phyloP scores from a whole-genome alignment of 23 red algal species.

The Cyanidiococcus yangmingshanensis region DNA sequence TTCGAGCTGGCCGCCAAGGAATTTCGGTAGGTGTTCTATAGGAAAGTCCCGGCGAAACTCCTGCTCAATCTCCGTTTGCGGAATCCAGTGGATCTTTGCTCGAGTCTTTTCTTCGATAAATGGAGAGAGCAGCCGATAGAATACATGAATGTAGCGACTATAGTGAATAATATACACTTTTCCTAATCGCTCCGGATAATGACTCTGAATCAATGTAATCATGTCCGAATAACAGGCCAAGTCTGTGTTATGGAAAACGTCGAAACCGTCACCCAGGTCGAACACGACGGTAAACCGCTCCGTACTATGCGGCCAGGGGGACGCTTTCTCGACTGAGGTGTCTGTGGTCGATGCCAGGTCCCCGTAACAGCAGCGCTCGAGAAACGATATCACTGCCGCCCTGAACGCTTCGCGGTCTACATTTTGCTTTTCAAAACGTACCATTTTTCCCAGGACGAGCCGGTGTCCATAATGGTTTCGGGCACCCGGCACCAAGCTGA shows the following conservation, averaged over 20 bases:
- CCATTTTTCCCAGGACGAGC: conserved; percentile 7
- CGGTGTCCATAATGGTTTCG: background rate
- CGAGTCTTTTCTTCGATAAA: conserved; percentile 13
- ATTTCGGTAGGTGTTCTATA: background rate
- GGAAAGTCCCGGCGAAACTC: conserved; percentile 9
- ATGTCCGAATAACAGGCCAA: background rate
- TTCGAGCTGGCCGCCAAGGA: conserved; percentile 2
- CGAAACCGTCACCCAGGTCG: conserved; percentile 6
- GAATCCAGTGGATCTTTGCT: conserved; percentile 4
- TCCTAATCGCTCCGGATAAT: conserved; percentile 7
- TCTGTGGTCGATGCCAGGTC: background rate
- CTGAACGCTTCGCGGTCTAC: background rate
- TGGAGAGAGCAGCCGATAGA: background rate
- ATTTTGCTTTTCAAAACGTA: background rate
- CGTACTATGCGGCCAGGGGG: background rate
- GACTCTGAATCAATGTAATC: background rate
- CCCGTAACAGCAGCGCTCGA: conserved; percentile 4
- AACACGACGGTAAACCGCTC: conserved; percentile 12
- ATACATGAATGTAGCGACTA: background rate
- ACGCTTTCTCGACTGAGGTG: background rate
- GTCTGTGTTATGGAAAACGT: background rate
- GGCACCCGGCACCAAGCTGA: background rate
- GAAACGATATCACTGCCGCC: background rate
- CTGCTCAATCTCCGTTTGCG: background rate
- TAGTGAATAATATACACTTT: conserved; percentile 17